phyloP scores from a whole-genome alignment of 495 filamentous ascomycete species.

The Echria macrotheca region DNA sequence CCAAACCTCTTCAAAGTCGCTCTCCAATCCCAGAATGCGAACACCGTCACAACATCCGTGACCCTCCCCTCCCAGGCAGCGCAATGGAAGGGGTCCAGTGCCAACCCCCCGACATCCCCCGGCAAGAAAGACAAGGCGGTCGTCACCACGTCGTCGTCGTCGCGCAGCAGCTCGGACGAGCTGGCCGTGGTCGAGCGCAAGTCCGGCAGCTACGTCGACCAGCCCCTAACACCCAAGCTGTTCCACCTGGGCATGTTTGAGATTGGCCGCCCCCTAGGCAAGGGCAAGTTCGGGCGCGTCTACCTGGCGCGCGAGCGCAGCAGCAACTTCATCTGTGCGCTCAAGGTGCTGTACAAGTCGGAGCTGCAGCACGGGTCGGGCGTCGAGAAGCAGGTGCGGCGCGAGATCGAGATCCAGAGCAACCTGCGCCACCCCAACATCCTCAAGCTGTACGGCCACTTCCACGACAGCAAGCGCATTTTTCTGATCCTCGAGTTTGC shows the following conservation, averaged over 20 bases:
- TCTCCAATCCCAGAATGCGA: constrained; percentile 60
- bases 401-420: constrained; percentile 97
- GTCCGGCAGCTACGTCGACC: constrained; percentile 49
- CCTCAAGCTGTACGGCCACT: constrained; percentile 87
- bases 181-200: constrained; percentile 42
- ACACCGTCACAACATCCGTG: constrained; percentile 52
- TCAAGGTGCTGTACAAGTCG: constrained; percentile 94
- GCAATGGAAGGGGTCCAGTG: constrained; percentile 38
- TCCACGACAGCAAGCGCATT: constrained; percentile 93
- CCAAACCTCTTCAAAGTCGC: constrained; percentile 76
- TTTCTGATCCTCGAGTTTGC: constrained; percentile 96
- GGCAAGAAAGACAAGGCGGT: constrained; percentile 23
- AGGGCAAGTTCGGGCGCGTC: constrained; percentile 95
- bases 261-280: constrained; percentile 91
- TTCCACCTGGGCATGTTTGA: constrained; percentile 99
- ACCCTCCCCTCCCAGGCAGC: constrained; percentile 62
- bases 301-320: constrained; percentile 90
- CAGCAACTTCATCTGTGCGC: constrained; percentile 87
- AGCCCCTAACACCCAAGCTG: constrained; percentile 57
- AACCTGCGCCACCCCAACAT: constrained; percentile 97
- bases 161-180: constrained; percentile 42
- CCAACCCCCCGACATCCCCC: constrained; percentile 31
- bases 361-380: constrained; percentile 81
- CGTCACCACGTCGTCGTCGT: constrained; percentile 10
- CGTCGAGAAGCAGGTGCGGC: constrained; percentile 93